Base-by-base conservation (phyloP, 257 asterid species). In the Linaria vulgaris region DNA sequence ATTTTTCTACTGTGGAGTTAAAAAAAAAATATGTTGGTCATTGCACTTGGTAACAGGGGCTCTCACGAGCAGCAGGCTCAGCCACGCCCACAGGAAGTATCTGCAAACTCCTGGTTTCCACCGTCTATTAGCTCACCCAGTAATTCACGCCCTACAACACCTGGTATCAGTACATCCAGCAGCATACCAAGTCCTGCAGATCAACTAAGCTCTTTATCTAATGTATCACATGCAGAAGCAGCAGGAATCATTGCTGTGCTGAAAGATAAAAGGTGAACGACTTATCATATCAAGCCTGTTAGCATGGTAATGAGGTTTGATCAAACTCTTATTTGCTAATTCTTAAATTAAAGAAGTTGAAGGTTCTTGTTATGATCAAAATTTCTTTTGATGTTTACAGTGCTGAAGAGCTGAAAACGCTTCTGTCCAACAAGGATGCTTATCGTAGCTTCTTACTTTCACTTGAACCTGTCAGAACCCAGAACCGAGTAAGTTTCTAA, bases 151-250 rank as follows among this genome's bases (percentile, higher is more conserved):
- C 96, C 95, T 4, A 71, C 77, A 45, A 82, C 94, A 44, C 94
- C 91, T 59, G 77, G 85, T 67, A 55, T 71, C 20, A 75, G 79
- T 74, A 61, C 95, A 49, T 63, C 95, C 9, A 63, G 76, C 69
- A 66, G 72, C 68, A 30, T 46, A 17, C 68, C 78, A 25, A 78
- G 88, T 71, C 85, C 82, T 0, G 46, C 77, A 1, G 96, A 88
- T 61, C 83, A 88, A 41, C 78, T 81, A 49, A 81, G 64, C 63
- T 69, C 87, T 71, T 48, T 76, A 65, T 73, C 95, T 16, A 80
- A 82, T 55, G 99, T 87, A 56, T 87, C 99, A 20, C 96, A 91
- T 1, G 82, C 95, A n/a, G 97, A 88, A 80, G 91, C 86, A 46
- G 91, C 96, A 15, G 87, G 87, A 59, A 85, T 90, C 55, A 72